Evolutionary conservation across 2,329 filamentous ascomycete genomes (phyloP).

Genomic region (Pochonia chlamydosporia): DNA sequence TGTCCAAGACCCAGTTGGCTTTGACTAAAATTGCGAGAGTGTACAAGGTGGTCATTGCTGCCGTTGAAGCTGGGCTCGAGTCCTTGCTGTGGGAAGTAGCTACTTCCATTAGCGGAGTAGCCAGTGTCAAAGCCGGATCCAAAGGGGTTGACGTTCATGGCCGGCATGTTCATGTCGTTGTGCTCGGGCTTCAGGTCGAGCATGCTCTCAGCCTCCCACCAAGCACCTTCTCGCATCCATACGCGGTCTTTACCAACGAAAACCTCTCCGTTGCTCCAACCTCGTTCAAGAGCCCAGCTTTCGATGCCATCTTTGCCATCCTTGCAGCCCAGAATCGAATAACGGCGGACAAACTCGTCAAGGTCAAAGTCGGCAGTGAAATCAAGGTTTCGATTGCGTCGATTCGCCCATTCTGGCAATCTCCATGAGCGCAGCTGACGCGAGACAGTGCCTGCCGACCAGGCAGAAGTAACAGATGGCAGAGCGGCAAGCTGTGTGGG

Average conservation of each 20-base stretch:
- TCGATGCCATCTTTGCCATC: constrained; percentile 91
- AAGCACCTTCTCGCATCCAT: constrained; percentile 90
- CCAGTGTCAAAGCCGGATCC: constrained; percentile 56
- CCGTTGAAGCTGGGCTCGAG: constrained; percentile 57
- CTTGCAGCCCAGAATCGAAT: constrained; percentile 75
- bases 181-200: constrained; percentile 76
- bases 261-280: constrained; percentile 97
- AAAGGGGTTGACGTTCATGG: constrained; percentile 41
- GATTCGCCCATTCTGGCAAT: constrained; percentile 92
- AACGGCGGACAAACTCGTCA: constrained; percentile 84
- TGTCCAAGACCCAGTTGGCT: constrained; percentile 47
- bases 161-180: constrained; percentile 19
- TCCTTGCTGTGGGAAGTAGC: constrained; percentile 64
- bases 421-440: constrained; percentile 91
- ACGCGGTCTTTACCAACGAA: constrained; percentile 85
- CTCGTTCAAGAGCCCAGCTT: constrained; percentile 87
- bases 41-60: constrained; percentile 67
- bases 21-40: constrained; percentile 50
- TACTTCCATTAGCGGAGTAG: constrained; percentile 61
- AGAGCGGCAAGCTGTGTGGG: constrained; percentile 70
- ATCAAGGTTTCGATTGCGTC: constrained; percentile 82
- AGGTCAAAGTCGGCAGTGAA: constrained; percentile 96
- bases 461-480: constrained; percentile 69
- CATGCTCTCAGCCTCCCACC: constrained; percentile 98
- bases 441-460: constrained; percentile 90